Base-by-base conservation (phyloP, 805 yeast genomes). In the Lipomyces yamadae region DNA sequence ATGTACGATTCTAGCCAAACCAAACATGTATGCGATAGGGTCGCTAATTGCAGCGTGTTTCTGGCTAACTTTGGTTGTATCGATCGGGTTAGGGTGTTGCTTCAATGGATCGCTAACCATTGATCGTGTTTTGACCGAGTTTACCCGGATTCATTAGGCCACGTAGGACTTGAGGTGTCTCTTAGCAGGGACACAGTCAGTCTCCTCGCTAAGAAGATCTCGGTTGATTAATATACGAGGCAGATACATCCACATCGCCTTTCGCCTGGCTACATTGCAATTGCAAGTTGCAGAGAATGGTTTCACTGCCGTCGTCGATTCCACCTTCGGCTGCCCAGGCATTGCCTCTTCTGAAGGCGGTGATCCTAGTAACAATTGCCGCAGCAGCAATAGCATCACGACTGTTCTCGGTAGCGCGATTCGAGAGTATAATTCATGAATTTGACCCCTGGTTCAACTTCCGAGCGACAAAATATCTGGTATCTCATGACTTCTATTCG, bases 351-450 rank as follows among this genome's bases (percentile, higher is more conserved):
- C 45, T 68, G 34, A 59, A 66, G 45, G 50, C 66, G 11, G 52
- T 67, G 53, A 62, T 64, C 32, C 59, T 68, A 45, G 29, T 65
- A 29, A 55, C 63, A 11, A 69, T 68, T 35, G 72, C 72, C 11
- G 93, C 92, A 39, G 98, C 98, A 2, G 96, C 98, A 33, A 84
- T 95, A 61, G 88, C 97, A 60, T 88, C 96, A 69, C 87, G 99
- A 75, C 83, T 95, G 75, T 95, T 95, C 78, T 91, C 98, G n/a
- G 98, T 95, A 70, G 90, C 96, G 68, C 85, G 98, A 70, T 95
- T 92, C 76, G 99, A 95, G 80, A 87, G 93, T 61, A 96, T 95
- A 76, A 95, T 95, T 79, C 99, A 95, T 80, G 99, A 95, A 78
- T 95, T 95, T 79, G 82, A 80, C 70, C 97, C 97, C 34, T 92